Evolutionary conservation across 352 stramenopile genomes (phyloP).

Genomic region (Aphanomyces euteiches): DNA sequence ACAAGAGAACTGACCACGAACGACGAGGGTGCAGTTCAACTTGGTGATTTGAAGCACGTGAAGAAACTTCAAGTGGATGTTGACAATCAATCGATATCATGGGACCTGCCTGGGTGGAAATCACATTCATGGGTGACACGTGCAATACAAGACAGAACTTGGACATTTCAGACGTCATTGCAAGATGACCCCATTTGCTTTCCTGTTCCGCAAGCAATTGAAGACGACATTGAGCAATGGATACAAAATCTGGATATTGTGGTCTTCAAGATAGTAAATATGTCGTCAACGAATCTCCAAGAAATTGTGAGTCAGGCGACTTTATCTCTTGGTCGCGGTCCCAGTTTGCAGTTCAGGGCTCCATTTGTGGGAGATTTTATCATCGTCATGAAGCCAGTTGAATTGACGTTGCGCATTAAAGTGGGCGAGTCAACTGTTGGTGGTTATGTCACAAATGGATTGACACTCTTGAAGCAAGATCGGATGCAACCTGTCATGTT

Average conservation of each 20-base stretch:
- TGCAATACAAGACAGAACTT: conserved; percentile 38
- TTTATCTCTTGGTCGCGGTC: neutral
- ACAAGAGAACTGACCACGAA: neutral
- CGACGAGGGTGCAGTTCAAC: neutral
- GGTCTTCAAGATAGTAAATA: neutral
- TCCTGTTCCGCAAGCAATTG: conserved; percentile 39
- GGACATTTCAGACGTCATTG: conserved; percentile 5
- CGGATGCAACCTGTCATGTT: neutral
- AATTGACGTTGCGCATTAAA: neutral
- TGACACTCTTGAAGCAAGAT: neutral
- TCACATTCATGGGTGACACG: conserved; percentile 4
- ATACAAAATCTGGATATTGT: conserved; percentile 24
- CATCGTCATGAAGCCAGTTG: neutral
- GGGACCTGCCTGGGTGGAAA: conserved; percentile 31
- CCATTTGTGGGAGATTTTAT: neutral
- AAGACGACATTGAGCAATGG: conserved; percentile 36
- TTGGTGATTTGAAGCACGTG: neutral
- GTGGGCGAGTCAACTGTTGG: neutral
- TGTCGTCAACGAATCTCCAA: neutral
- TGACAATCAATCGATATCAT: neutral
- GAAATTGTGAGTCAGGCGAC: neutral
- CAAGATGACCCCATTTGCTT: conserved; percentile 15
- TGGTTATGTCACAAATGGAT: neutral
- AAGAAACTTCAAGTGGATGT: neutral
- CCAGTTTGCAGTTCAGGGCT: neutral